A percentile compares a stretch with the other conserved stretches of the same genome.
Conservation (phyloP, 2,329 filamentous ascomycete species). For the Hypocrella siamensis region DNA sequence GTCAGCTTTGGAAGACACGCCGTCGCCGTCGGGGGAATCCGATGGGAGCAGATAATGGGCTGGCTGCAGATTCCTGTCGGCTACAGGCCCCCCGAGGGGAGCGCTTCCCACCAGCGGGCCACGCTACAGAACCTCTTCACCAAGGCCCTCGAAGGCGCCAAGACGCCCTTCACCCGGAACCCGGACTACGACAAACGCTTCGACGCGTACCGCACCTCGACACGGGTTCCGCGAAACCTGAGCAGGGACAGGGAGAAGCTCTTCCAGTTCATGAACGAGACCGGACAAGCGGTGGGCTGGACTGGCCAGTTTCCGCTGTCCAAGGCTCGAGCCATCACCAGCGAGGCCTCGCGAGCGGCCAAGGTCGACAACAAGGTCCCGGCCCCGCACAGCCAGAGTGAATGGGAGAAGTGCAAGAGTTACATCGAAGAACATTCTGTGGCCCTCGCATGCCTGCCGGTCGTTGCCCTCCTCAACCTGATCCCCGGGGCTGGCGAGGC, state of each 20-base stretch:
- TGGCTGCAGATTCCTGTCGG: neutral
- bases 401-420: neutral
- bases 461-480: neutral
- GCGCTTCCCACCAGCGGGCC: neutral
- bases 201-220: neutral
- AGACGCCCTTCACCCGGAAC: neutral
- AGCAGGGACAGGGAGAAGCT: neutral
- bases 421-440: neutral
- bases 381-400: neutral
- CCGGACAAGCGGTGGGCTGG: slow-evolving; percentile 1
- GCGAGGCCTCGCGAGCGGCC: neutral
- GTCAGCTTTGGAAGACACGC: neutral
- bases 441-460: neutral
- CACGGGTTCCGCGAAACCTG: neutral
- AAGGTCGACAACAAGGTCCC: neutral
- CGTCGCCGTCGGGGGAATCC: neutral
- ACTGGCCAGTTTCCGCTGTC: slow-evolving; percentile 2
- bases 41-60: slow-evolving; percentile 1
- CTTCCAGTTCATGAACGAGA: slow-evolving; percentile 1
- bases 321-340: neutral
- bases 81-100: neutral
- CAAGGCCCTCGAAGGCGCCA: neutral
- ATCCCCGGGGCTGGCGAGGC: slow-evolving; percentile 1
- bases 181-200: neutral
- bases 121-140: neutral